Evolutionary conservation across 352 stramenopile genomes (phyloP).

Genomic region (Pythium myriotylum): DNA sequence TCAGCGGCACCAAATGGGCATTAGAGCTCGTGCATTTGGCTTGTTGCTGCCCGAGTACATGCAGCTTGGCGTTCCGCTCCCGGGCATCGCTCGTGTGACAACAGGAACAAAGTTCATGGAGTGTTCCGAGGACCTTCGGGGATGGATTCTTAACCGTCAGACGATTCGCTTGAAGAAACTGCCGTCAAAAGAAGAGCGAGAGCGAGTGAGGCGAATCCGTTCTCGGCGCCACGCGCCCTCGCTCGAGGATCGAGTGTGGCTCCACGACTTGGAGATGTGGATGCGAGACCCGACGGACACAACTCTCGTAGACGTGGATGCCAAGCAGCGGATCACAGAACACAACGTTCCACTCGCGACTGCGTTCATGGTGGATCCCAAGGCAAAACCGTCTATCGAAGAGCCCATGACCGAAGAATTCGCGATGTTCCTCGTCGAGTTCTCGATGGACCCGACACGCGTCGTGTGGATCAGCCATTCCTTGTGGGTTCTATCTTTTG

Average conservation of each 20-base stretch:
- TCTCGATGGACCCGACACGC: slow-evolving; percentile 60
- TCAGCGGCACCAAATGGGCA: slow-evolving; percentile 46
- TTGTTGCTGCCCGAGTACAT: slow-evolving; percentile 66
- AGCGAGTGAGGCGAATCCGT: slow-evolving; percentile 2
- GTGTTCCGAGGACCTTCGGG: slow-evolving; percentile 24
- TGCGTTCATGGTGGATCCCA: background rate
- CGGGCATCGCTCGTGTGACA: slow-evolving; percentile 33
- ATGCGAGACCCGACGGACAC: slow-evolving; percentile 20
- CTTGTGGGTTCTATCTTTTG: slow-evolving; percentile 36
- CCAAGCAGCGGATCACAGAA: slow-evolving; percentile 42
- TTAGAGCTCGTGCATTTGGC: slow-evolving; percentile 57
- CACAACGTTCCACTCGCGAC: slow-evolving; percentile 12
- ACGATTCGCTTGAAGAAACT: slow-evolving; percentile 30
- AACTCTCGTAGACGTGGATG: slow-evolving; percentile 24
- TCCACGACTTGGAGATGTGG: slow-evolving; percentile 25
- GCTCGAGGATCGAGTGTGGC: slow-evolving; percentile 19
- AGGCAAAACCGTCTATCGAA: no score
- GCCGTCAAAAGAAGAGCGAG: slow-evolving; percentile 9
- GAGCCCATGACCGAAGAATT: slow-evolving; percentile 32
- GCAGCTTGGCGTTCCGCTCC: slow-evolving; percentile 57
- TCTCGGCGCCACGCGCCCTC: slow-evolving; percentile 5
- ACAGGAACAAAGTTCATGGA: slow-evolving; percentile 14
- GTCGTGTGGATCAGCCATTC: slow-evolving; percentile 72
- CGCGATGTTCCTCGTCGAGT: slow-evolving; percentile 67
- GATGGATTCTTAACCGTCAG: slow-evolving; percentile 29